Conservation (phyloP, 140 eudicot genomes). For the Flaveria floridana region DNA sequence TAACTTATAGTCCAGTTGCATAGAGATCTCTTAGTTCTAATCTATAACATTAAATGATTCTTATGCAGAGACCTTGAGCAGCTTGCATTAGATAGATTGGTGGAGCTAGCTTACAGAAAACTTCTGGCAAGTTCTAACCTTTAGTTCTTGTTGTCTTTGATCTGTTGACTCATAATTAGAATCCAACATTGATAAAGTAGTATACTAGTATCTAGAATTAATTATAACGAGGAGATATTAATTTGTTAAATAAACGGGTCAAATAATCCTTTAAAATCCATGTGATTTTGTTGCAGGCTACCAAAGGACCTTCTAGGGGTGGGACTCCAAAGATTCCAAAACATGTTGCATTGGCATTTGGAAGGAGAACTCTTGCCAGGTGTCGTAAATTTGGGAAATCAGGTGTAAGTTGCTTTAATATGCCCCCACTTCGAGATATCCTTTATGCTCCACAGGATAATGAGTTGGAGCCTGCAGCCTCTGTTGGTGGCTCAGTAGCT, state of each 20-base stretch:
- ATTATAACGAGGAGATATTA: background rate
- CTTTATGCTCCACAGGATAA: constrained; percentile 54
- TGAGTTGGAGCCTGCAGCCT: constrained; percentile 42
- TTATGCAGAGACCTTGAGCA: constrained; percentile 75
- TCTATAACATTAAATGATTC: constrained; percentile 20
- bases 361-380: constrained; percentile 61
- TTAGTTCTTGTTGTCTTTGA: background rate
- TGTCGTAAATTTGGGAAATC: constrained; percentile 62
- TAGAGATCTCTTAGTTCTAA: background rate
- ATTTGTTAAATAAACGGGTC: background rate
- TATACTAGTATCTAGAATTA: background rate
- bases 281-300: constrained; percentile 55
- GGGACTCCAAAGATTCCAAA: constrained; percentile 61
- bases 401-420: constrained; percentile 73
- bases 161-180: background rate
- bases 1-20: constrained; percentile 15
- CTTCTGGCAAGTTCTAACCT: constrained; percentile 49
- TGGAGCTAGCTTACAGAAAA: constrained; percentile 73
- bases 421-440: constrained; percentile 67
- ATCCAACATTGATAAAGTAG: background rate
- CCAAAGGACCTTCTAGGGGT: constrained; percentile 65
- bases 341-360: constrained; percentile 77
- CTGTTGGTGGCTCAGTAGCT: constrained; percentile 29
- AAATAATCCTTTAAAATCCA: background rate
- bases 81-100: constrained; percentile 74